Conservation (phyloP, 2,329 filamentous ascomycete genomes). For the Apiospora kogelbergensis region DNA sequence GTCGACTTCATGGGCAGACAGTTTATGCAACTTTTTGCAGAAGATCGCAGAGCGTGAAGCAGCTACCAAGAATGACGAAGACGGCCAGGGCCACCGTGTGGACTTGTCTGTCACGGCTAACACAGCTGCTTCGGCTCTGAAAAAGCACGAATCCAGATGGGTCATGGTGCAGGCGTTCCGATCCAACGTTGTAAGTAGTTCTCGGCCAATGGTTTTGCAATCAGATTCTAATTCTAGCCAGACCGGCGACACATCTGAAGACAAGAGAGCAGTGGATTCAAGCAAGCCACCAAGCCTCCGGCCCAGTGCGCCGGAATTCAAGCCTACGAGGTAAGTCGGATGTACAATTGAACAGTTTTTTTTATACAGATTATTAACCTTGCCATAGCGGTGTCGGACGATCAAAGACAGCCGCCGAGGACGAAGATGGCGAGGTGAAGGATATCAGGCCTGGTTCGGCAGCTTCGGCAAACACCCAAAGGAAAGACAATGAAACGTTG, state of each 20-base stretch:
- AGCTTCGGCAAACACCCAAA: conserved; percentile 16
- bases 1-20: conserved; percentile 83
- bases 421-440: conserved; percentile 73
- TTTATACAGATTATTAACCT: background rate
- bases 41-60: conserved; percentile 64
- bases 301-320: conserved; percentile 64
- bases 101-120: conserved; percentile 74
- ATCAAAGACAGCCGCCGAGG: conserved; percentile 44
- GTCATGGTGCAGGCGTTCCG: conserved; percentile 74
- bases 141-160: conserved; percentile 67
- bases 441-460: conserved; percentile 46
- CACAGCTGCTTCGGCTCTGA: conserved; percentile 69
- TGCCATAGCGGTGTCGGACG: background rate
- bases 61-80: conserved; percentile 47
- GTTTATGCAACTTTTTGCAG: conserved; percentile 61
- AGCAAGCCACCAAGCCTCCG: conserved; percentile 46
- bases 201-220: conserved; percentile 31
- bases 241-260: conserved; percentile 39
- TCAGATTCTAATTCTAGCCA: conserved; percentile 24
- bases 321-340: conserved; percentile 44
- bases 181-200: conserved; percentile 56
- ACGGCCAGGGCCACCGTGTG: conserved; percentile 61
- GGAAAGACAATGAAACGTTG: conserved; percentile 20
- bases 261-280: conserved; percentile 37
- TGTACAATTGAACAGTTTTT: background rate